Conservation (phyloP, 352 stramenopile genomes). For the Phytophthora podocarpi region DNA sequence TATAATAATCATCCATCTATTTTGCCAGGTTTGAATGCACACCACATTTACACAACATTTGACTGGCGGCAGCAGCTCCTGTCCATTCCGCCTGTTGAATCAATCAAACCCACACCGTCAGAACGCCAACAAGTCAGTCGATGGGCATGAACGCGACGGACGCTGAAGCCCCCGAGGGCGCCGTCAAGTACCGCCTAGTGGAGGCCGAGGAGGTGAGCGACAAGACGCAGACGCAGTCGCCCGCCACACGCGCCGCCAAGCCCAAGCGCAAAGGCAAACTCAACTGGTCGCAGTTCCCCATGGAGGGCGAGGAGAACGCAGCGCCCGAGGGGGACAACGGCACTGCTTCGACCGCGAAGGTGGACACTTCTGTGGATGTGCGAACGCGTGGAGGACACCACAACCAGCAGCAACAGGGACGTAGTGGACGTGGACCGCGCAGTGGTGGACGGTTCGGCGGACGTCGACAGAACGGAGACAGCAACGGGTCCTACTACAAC, state of each 20-base stretch:
- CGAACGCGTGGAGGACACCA: slow-evolving; percentile 19
- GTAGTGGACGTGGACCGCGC: slow-evolving; percentile 33
- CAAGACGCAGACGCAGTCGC: slow-evolving; percentile 20
- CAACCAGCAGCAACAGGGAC: slow-evolving; percentile 9
- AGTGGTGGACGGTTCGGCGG: slow-evolving; percentile 40
- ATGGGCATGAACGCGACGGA: slow-evolving; percentile 39
- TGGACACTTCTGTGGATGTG: background rate
- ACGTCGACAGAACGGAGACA: slow-evolving; percentile 50
- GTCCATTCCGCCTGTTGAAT: slow-evolving; percentile 18
- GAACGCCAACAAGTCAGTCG: background rate
- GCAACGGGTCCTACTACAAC: slow-evolving; percentile 73
- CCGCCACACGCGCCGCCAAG: slow-evolving; percentile 8
- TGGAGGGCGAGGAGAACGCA: slow-evolving; percentile 44
- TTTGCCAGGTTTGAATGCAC: no score
- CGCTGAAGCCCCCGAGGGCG: slow-evolving; percentile 21
- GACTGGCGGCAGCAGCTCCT: slow-evolving; percentile 19
- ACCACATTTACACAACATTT: no score
- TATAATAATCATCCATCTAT: no score
- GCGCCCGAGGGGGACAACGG: background rate
- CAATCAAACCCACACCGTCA: background rate
- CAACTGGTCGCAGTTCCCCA: slow-evolving; percentile 74
- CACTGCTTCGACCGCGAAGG: background rate
- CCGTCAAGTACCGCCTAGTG: slow-evolving; percentile 85
- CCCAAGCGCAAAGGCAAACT: slow-evolving; percentile 73
- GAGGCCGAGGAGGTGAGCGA: slow-evolving; percentile 80